phyloP scores from a whole-genome alignment of 1,284 basidiomycete genomes.

The Taiwanofungus camphoratus region DNA sequence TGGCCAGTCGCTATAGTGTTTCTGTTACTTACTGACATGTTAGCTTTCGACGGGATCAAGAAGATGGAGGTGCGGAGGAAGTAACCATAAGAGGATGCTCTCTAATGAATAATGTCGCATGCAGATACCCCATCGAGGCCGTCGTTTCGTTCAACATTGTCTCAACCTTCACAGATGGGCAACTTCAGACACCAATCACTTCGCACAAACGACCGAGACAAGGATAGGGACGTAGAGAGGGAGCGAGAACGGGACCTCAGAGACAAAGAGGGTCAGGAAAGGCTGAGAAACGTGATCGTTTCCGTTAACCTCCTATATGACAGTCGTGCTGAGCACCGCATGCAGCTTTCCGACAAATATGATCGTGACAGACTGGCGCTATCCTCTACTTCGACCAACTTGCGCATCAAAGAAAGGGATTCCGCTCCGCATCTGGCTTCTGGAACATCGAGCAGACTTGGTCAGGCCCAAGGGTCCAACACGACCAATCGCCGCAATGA shows the following conservation, averaged over 20 bases:
- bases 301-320: constrained; percentile 7
- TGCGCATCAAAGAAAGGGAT: constrained; percentile 66
- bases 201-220: constrained; percentile 60
- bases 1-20: constrained; percentile 13
- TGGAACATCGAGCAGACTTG: constrained; percentile 36
- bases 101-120: too few relatives aligned
- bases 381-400: constrained; percentile 34
- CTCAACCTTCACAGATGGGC: constrained; percentile 84
- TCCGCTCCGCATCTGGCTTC: constrained; percentile 53
- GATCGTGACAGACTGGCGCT: constrained; percentile 72
- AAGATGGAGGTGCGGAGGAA: constrained; percentile 54
- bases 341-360: constrained; percentile 76
- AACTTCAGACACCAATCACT: constrained; percentile 83
- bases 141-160: constrained; percentile 63
- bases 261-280: constrained; percentile 72
- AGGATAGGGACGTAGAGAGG: constrained; percentile 52
- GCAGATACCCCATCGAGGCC: constrained; percentile 53
- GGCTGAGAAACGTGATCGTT: constrained; percentile 60
- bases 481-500: constrained; percentile 46
- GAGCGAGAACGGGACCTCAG: constrained; percentile 61
- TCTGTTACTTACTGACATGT: constrained; percentile 3
- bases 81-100: too few relatives aligned
- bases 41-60: constrained; percentile 70
- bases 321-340: constrained; percentile 4
- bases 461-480: constrained; percentile 34